Conservation (phyloP, 495 filamentous ascomycete species). For the Mycothermus thermophilus region DNA sequence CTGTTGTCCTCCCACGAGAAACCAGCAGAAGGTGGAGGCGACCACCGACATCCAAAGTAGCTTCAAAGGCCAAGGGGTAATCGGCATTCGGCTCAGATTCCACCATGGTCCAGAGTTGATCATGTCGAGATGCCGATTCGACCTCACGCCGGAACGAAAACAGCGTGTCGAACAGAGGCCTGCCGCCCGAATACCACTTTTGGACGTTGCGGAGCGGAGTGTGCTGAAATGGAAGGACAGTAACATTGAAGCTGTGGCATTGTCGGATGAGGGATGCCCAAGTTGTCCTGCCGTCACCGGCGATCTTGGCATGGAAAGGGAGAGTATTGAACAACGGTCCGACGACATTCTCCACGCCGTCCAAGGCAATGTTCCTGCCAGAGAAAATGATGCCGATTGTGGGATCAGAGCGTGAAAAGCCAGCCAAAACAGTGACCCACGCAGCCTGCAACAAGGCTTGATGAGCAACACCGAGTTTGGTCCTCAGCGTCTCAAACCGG, state of each 20-base stretch:
- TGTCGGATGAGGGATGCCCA: conserved; percentile 37
- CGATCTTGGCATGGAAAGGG: conserved; percentile 37
- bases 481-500: conserved; percentile 31
- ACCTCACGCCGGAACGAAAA: conserved; percentile 61
- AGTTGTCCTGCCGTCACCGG: conserved; percentile 24
- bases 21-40: conserved; percentile 41
- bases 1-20: conserved; percentile 28
- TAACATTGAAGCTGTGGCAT: conserved; percentile 49
- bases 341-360: conserved; percentile 52
- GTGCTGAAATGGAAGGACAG: conserved; percentile 50
- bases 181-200: conserved; percentile 48
- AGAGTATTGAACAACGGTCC: conserved; percentile 90
- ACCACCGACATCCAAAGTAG: conserved; percentile 34
- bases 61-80: conserved; percentile 66
- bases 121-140: not conserved
- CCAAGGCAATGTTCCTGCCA: conserved; percentile 51
- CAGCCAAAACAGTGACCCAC: too few relatives aligned
- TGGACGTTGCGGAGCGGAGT: conserved; percentile 58
- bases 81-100: conserved; percentile 39
- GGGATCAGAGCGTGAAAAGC: too few relatives aligned
- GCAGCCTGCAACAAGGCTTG: conserved; percentile 61
- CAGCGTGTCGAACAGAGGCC: conserved; percentile 63
- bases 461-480: conserved; percentile 51
- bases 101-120: conserved; percentile 40
- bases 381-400: conserved; percentile 57